Evolutionary conservation across 2,329 filamentous ascomycete species (phyloP).

Genomic region (Fusarium transvaalense): DNA sequence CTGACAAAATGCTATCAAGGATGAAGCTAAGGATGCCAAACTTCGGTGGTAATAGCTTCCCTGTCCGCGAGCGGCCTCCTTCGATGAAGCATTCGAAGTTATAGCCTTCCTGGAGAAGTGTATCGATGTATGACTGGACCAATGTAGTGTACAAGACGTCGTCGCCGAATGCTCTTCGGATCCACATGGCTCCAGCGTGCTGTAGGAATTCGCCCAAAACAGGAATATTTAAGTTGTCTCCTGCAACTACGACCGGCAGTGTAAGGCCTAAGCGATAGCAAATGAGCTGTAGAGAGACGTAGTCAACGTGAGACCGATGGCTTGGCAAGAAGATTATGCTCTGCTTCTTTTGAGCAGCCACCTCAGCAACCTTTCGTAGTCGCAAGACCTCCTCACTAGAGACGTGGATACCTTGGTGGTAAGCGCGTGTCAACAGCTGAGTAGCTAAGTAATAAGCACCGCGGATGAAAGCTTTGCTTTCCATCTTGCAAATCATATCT

Average conservation of each 20-base stretch:
- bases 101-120: slow-evolving; percentile 87
- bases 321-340: slow-evolving; percentile 96
- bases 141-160: slow-evolving; percentile 90
- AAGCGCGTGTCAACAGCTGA: slow-evolving; percentile 90
- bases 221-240: slow-evolving; percentile 96
- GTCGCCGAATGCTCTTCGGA: slow-evolving; percentile 90
- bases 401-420: slow-evolving; percentile 97
- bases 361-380: slow-evolving; percentile 82
- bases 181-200: slow-evolving; percentile 98
- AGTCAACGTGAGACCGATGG: slow-evolving; percentile 95
- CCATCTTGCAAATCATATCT: slow-evolving; percentile 99
- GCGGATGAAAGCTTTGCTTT: slow-evolving; percentile 91
- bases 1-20: slow-evolving; percentile 88
- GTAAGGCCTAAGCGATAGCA: slow-evolving; percentile 93
- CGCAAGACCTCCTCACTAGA: slow-evolving; percentile 93
- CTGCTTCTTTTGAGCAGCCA: slow-evolving; percentile 87
- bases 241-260: slow-evolving; percentile 90
- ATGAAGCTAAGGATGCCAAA: slow-evolving; percentile 95
- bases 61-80: slow-evolving; percentile 90
- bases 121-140: slow-evolving; percentile 97
- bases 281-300: slow-evolving; percentile 93
- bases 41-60: slow-evolving; percentile 92
- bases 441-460: slow-evolving; percentile 91
- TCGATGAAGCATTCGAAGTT: slow-evolving; percentile 99
- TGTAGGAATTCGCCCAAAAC: slow-evolving; percentile 91